These are phyloP conservation scores for Thinopyrum elongatum DNA, from an alignment of 176 grass and related monocot genomes.

Conservation along the genomic window DNA sequence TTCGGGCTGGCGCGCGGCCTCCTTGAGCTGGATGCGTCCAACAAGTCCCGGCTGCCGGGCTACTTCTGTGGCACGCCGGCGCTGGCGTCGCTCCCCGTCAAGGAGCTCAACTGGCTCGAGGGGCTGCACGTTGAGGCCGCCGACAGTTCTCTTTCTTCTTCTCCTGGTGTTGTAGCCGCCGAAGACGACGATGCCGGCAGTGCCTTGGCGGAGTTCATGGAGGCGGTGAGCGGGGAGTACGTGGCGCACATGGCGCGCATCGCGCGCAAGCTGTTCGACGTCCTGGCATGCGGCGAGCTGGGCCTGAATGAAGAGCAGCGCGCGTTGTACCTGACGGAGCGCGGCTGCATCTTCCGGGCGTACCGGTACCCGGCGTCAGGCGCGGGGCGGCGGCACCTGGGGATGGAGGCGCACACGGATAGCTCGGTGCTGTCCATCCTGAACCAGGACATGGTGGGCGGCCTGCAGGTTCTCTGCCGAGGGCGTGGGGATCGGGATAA, in stretches of 20 bases:
- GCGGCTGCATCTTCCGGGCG: constrained; percentile 47
- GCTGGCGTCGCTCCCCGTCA: constrained; percentile 35
- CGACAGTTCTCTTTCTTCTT: not conserved
- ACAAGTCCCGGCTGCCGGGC: constrained; percentile 19
- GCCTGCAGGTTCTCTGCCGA: constrained; percentile 48
- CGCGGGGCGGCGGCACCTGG: not conserved
- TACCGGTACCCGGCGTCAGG: constrained; percentile 77
- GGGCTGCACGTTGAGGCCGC: constrained; percentile 41
- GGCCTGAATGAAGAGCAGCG: constrained; percentile 20
- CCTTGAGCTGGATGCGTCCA: constrained; percentile 11
- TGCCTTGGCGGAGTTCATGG: not conserved
- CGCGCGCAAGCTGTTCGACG: constrained; percentile 56
- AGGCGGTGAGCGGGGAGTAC: constrained; percentile 44
- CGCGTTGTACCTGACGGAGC: constrained; percentile 56
- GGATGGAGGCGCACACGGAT: constrained; percentile 85
- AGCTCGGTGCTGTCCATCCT: constrained; percentile 81
- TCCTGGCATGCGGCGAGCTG: constrained; percentile 29
- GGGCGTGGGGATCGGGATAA: no score
- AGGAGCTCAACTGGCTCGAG: constrained; percentile 73
- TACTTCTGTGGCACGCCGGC: constrained; percentile 90
- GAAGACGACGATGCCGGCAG: no score
- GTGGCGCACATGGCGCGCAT: constrained; percentile 69
- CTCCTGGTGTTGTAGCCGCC: no score
- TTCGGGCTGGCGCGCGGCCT: constrained; percentile 9
- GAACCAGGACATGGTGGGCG: constrained; percentile 49